Percentiles rank a stretch among this genome's conserved stretches.
Evolutionary conservation across 352 stramenopile species (phyloP).

Genomic region (Thalassiosira ordinaria): DNA sequence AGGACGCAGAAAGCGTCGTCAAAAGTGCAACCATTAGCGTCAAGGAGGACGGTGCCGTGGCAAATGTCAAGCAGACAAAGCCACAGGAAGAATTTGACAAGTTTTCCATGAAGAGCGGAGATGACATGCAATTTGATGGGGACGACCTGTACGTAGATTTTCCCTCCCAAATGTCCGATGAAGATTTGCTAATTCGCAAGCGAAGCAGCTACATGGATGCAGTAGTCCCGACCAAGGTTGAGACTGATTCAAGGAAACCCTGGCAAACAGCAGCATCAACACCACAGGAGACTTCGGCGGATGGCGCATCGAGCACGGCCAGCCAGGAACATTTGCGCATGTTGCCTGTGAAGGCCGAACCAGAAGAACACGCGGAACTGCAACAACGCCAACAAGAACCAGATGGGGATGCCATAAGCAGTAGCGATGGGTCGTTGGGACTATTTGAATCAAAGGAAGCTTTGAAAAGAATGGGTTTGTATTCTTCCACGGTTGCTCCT

Average conservation of each 20-base stretch:
- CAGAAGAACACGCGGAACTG: neutral
- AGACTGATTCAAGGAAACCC: constrained; percentile 46
- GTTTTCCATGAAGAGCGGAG: constrained; percentile 33
- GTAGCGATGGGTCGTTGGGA: constrained; percentile 27
- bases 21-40: no score
- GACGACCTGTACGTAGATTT: constrained; percentile 54
- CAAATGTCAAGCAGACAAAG: no score
- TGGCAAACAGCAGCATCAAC: constrained; percentile 33
- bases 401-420: constrained; percentile 5
- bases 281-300: constrained; percentile 8
- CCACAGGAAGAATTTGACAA: constrained; percentile 6
- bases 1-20: constrained; percentile 3
- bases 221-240: no score
- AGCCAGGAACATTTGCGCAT: neutral
- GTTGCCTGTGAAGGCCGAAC: constrained; percentile 7
- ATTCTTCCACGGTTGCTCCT: neutral
- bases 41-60: neutral
- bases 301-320: constrained; percentile 5
- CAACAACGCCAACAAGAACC: neutral
- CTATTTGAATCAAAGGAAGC: constrained; percentile 41
- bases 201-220: constrained; percentile 8
- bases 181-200: constrained; percentile 24
- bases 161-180: constrained; percentile 14
- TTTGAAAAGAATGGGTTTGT: constrained; percentile 44
- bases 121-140: constrained; percentile 15